These are phyloP conservation scores for Boletales sp. DNA, from an alignment of 768 basidiomycete genomes.

Conservation along the genomic window DNA sequence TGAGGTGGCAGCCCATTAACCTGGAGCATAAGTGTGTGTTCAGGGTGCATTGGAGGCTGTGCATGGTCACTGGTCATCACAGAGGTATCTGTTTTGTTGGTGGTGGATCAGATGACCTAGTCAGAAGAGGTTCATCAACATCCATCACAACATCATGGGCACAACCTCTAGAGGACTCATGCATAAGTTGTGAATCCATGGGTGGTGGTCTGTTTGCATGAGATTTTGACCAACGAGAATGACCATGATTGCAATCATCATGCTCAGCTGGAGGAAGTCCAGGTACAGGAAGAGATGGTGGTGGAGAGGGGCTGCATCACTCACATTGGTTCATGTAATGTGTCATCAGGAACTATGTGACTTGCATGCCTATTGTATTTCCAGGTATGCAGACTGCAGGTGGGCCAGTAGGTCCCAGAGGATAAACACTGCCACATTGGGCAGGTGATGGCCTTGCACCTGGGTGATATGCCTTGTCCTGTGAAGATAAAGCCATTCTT, in stretches of 20 bases:
- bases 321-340: slow-evolving; percentile 5
- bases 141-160: slow-evolving; percentile 21
- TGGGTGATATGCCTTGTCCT: slow-evolving; percentile 30
- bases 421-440: slow-evolving; percentile 7
- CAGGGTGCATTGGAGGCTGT: slow-evolving; percentile 26
- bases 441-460: slow-evolving; percentile 11
- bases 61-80: slow-evolving; percentile 14
- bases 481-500: slow-evolving; percentile 35
- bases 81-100: too few relatives aligned
- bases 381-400: slow-evolving; percentile 6
- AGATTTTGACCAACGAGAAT: slow-evolving; percentile 12
- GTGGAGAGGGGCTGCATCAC: slow-evolving; percentile 14
- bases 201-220: slow-evolving; percentile 8
- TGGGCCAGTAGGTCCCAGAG: slow-evolving; percentile 1
- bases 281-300: slow-evolving; percentile 6
- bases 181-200: slow-evolving; percentile 11
- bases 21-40: slow-evolving; percentile 29
- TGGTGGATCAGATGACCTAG: too few relatives aligned
- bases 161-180: slow-evolving; percentile 22
- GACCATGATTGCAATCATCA: slow-evolving; percentile 13
- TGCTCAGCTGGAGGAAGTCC: slow-evolving; percentile 5
- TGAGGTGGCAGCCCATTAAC: slow-evolving; percentile 26
- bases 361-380: slow-evolving; percentile 3
- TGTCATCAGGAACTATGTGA: slow-evolving; percentile 1
- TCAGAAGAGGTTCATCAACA: slow-evolving; percentile 18